phyloP scores from a whole-genome alignment of 2,329 filamentous ascomycete genomes.

The Penicillium sp. region DNA sequence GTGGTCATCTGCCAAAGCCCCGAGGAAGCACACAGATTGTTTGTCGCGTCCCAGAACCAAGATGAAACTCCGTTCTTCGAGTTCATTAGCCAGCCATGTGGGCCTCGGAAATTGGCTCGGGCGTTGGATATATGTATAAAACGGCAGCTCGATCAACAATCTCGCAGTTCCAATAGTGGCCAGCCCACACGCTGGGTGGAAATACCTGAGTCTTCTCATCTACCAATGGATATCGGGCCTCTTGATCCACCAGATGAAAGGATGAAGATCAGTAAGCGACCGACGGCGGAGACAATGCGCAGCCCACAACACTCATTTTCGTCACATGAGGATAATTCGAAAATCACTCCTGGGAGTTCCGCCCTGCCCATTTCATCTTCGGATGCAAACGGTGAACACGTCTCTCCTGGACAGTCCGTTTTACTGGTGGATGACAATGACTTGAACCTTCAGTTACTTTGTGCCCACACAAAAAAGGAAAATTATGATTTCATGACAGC shows the following conservation, averaged over 20 bases:
- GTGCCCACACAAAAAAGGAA: too few relatives aligned
- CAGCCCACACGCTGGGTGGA: slow-evolving; percentile 23
- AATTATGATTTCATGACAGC: too few relatives aligned
- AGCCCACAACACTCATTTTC: neutral
- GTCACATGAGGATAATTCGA: too few relatives aligned
- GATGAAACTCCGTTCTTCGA: slow-evolving; percentile 16
- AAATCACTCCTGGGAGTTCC: too few relatives aligned
- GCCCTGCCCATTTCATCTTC: too few relatives aligned
- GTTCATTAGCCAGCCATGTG: slow-evolving; percentile 42
- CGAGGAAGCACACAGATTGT: slow-evolving; percentile 27
- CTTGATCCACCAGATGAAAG: slow-evolving; percentile 23
- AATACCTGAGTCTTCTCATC: slow-evolving; percentile 25
- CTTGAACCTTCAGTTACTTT: too few relatives aligned
- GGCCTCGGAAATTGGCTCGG: slow-evolving; percentile 39
- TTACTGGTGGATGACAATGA: too few relatives aligned
- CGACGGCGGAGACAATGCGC: slow-evolving; percentile 24
- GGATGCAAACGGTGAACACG: too few relatives aligned
- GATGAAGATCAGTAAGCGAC: slow-evolving; percentile 31
- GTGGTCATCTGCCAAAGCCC: slow-evolving; percentile 34
- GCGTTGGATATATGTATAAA: slow-evolving; percentile 31
- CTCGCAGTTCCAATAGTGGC: too few relatives aligned
- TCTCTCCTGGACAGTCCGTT: too few relatives aligned
- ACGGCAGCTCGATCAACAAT: too few relatives aligned
- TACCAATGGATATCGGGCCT: slow-evolving; percentile 24
- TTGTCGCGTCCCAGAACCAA: neutral